A percentile compares a stretch with the other conserved stretches of the same genome.
Evolutionary conservation across 495 filamentous ascomycete genomes (phyloP).

Genomic region (Xylona heveae): DNA sequence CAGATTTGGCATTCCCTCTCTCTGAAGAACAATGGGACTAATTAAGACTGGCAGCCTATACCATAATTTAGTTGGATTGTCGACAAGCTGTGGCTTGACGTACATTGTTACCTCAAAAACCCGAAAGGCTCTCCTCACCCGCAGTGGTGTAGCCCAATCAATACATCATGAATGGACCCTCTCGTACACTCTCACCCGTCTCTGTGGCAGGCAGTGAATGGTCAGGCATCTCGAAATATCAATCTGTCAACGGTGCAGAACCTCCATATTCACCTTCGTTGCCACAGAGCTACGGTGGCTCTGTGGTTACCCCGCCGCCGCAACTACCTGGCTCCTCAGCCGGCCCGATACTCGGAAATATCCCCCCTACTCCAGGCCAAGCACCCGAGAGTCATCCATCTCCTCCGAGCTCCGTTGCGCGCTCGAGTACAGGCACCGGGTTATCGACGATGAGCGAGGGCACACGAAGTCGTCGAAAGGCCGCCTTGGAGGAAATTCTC

Average conservation of each 20-base stretch:
- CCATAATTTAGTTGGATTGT: too few species aligned
- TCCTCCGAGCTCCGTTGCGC: conserved; percentile 66
- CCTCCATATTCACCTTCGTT: conserved; percentile 29
- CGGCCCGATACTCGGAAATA: conserved; percentile 35
- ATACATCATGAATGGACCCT: conserved; percentile 42
- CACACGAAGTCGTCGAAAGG: conserved; percentile 25
- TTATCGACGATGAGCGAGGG: conserved; percentile 42
- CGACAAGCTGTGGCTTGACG: too few species aligned
- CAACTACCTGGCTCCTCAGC: conserved; percentile 48
- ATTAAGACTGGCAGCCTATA: too few species aligned
- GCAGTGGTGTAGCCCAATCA: too few species aligned
- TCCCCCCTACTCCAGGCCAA: conserved; percentile 17
- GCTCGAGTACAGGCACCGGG: conserved; percentile 54
- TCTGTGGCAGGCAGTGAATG: conserved; percentile 74
- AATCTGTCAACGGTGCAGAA: conserved; percentile 28
- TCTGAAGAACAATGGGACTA: too few species aligned
- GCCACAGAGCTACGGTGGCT: conserved; percentile 31
- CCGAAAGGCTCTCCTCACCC: too few species aligned
- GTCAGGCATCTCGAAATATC: conserved; percentile 60
- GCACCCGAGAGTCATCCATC: conserved; percentile 48
- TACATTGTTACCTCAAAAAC: too few species aligned
- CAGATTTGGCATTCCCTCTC: too few species aligned
- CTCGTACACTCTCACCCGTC: conserved; percentile 60
- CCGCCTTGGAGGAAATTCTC: conserved; percentile 41
- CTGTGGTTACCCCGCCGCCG: conserved; percentile 27